Conservation (phyloP, 495 filamentous ascomycete genomes). For the Venustampulla echinocandica region DNA sequence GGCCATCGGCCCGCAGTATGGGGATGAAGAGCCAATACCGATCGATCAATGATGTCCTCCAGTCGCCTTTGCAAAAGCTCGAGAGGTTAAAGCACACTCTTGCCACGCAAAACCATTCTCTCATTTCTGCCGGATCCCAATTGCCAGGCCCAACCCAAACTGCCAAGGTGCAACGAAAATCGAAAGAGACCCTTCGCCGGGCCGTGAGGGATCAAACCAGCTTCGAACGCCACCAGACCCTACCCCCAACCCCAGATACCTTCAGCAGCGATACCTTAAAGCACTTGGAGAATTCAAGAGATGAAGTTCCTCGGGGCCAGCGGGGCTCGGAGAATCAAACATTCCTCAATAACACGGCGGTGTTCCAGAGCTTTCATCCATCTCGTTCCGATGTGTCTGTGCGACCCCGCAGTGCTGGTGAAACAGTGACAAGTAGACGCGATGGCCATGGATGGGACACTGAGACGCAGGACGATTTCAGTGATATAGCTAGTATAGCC, state of each 20-base stretch:
- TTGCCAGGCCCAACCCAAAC: neutral
- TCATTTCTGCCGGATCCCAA: neutral
- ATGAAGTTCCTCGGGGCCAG: slow-evolving; percentile 18
- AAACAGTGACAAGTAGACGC: slow-evolving; percentile 21
- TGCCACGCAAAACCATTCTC: slow-evolving; percentile 8
- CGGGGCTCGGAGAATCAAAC: slow-evolving; percentile 1
- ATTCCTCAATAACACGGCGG: slow-evolving; percentile 12
- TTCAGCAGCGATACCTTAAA: slow-evolving; percentile 42
- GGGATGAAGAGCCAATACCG: slow-evolving; percentile 27
- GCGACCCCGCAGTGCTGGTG: slow-evolving; percentile 22
- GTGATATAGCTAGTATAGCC: slow-evolving; percentile 11
- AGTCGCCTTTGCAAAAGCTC: slow-evolving; percentile 34
- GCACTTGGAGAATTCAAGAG: slow-evolving; percentile 30
- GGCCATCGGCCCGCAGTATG: slow-evolving; percentile 11
- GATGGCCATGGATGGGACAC: slow-evolving; percentile 28
- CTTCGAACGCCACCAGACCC: slow-evolving; percentile 14
- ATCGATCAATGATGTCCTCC: slow-evolving; percentile 35
- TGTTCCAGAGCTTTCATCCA: slow-evolving; percentile 6
- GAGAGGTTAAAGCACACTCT: slow-evolving; percentile 27
- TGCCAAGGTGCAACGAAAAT: slow-evolving; percentile 3
- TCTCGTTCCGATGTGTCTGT: slow-evolving; percentile 14
- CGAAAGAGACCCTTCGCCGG: slow-evolving; percentile 8
- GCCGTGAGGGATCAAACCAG: slow-evolving; percentile 8
- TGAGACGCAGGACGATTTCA: slow-evolving; percentile 14
- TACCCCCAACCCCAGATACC: slow-evolving; percentile 48